phyloP scores from a whole-genome alignment of 2,329 filamentous ascomycete genomes.

The Cryphonectria nitschkei region DNA sequence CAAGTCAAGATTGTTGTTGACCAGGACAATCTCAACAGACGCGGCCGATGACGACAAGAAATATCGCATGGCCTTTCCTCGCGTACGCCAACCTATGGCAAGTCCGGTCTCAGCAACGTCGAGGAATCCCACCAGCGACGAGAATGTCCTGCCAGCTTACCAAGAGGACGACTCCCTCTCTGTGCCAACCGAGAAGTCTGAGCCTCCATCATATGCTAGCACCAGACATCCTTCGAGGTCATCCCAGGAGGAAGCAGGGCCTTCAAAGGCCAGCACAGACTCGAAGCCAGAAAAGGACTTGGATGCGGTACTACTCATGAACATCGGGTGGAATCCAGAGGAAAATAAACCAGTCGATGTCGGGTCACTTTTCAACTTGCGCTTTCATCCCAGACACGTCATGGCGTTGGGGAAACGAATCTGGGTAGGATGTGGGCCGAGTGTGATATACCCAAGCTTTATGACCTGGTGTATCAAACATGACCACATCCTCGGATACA shows the following conservation, averaged over 20 bases:
- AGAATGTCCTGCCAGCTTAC: not conserved
- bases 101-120: not conserved
- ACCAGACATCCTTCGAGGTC: not conserved
- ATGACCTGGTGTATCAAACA: constrained; percentile 36
- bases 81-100: not conserved
- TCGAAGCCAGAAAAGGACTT: not conserved
- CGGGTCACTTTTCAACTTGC: constrained; percentile 3
- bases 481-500: constrained; percentile 33
- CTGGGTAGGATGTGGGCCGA: not conserved
- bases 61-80: not conserved
- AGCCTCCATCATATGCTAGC: not conserved
- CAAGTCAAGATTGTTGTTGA: not conserved
- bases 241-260: not conserved
- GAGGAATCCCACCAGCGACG: not conserved
- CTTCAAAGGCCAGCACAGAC: not conserved
- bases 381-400: not conserved
- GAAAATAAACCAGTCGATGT: constrained; percentile 18
- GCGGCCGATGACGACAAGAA: not conserved
- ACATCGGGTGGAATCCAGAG: constrained; percentile 14
- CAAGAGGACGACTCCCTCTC: not conserved
- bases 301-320: not conserved
- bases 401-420: not conserved
- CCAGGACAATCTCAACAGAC: not conserved
- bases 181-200: not conserved
- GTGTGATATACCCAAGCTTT: constrained; percentile 31